phyloP scores from a whole-genome alignment of 805 yeast species.

The Starmerella asiatica region DNA sequence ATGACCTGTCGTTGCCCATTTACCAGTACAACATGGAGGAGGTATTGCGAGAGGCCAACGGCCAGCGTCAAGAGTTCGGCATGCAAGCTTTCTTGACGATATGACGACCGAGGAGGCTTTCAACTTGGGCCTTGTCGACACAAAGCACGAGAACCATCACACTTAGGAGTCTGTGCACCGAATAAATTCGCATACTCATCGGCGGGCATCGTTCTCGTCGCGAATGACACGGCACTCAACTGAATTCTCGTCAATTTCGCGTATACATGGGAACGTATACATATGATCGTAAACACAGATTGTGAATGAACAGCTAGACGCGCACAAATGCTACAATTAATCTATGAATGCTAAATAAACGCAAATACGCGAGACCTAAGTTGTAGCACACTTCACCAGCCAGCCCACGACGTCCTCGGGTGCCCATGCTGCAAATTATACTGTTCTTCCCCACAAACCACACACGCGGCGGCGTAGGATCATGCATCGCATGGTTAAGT shows the following conservation, averaged over 20 bases:
- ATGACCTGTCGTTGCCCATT: constrained; percentile 27
- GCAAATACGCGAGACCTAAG: no score
- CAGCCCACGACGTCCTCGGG: constrained; percentile 24
- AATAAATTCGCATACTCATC: not conserved
- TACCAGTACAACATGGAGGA: constrained; percentile 38
- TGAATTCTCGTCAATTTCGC: constrained; percentile 9
- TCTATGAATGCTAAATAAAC: not conserved
- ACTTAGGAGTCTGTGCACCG: no score
- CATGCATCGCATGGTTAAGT: constrained; percentile 24
- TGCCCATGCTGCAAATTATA: constrained; percentile 22
- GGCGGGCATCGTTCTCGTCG: constrained; percentile 8
- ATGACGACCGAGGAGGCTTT: not conserved
- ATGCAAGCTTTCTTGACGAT: constrained; percentile 6
- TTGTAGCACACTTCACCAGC: not conserved
- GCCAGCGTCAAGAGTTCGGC: constrained; percentile 11
- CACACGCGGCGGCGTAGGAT: constrained; percentile 22
- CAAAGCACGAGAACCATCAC: no score
- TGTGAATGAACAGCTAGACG: not conserved
- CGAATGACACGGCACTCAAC: constrained; percentile 2
- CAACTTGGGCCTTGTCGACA: constrained; percentile 6
- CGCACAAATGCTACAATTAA: not conserved
- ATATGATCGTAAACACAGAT: constrained; percentile 4
- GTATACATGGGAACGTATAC: not conserved
- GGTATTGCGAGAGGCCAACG: constrained; percentile 38
- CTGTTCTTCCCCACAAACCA: constrained; percentile 27